Percentiles rank a stretch among this genome's conserved stretches.
phyloP scores from a whole-genome alignment of 2,329 filamentous ascomycete genomes.

The Penicillium sp. region DNA sequence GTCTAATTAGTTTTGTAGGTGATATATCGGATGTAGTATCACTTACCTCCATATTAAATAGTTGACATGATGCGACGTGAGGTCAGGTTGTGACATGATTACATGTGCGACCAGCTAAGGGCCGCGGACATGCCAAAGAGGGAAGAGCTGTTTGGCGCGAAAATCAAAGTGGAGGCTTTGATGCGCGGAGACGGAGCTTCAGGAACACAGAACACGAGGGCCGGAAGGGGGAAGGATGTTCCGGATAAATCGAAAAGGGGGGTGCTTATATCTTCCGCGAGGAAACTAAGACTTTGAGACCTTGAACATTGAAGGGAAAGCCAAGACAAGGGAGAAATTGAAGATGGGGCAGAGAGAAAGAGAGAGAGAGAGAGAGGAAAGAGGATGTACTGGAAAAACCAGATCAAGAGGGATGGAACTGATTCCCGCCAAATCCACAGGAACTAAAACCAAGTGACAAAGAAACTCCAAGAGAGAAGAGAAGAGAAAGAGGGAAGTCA shows the following conservation, averaged over 20 bases:
- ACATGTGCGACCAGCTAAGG: conserved; percentile 40
- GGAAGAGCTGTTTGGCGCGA: conserved; percentile 30
- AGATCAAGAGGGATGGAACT: not conserved
- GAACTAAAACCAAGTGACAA: not conserved
- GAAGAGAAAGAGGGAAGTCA: conserved; percentile 10
- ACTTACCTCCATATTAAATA: conserved; percentile 67
- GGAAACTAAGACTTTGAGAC: not conserved
- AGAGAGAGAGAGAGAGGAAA: conserved; percentile 10
- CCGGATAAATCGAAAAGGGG: conserved; percentile 5
- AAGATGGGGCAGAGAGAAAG: conserved; percentile 11
- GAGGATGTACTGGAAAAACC: conserved; percentile 7
- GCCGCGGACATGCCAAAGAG: conserved; percentile 33
- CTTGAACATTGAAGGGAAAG: conserved; percentile 2
- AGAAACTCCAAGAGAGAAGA: not conserved
- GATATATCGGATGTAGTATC: not conserved
- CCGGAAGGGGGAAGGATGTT: conserved; percentile 1
- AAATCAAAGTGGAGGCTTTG: conserved; percentile 23
- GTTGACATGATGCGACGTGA: conserved; percentile 61
- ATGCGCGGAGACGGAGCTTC: conserved; percentile 8
- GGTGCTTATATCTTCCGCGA: not conserved
- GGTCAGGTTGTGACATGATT: conserved; percentile 45
- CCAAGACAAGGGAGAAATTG: conserved; percentile 10
- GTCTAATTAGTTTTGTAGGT: conserved; percentile 20
- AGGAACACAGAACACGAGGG: conserved; percentile 13
- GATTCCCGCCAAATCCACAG: not conserved